Percentiles rank a stretch among this genome's conserved stretches.
phyloP scores from a whole-genome alignment of 2,329 filamentous ascomycete species.

The Alternaria solani region DNA sequence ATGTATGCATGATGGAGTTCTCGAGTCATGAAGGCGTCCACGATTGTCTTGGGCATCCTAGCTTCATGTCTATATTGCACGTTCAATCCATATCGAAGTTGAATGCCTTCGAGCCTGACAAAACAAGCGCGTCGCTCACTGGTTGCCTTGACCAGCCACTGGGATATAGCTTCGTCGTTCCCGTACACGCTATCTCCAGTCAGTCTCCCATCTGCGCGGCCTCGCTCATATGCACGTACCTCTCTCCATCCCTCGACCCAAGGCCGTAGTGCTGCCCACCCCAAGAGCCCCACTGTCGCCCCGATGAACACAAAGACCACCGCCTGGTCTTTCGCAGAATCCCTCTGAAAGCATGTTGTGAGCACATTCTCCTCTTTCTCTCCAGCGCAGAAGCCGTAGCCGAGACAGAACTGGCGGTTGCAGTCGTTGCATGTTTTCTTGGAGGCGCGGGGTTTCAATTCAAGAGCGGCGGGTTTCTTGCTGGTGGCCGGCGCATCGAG shows the following conservation, averaged over 20 bases:
- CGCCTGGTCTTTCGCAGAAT: slow-evolving; percentile 72
- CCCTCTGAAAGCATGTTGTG: slow-evolving; percentile 72
- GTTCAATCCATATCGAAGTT: neutral
- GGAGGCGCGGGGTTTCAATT: slow-evolving; percentile 36
- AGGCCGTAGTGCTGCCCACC: slow-evolving; percentile 67
- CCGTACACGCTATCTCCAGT: slow-evolving; percentile 51
- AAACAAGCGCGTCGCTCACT: neutral
- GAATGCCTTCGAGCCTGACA: slow-evolving; percentile 4
- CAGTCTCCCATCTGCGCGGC: neutral
- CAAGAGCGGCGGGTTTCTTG: slow-evolving; percentile 33
- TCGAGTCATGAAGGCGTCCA: slow-evolving; percentile 30
- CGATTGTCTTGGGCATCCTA: slow-evolving; percentile 36
- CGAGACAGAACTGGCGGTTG: slow-evolving; percentile 71
- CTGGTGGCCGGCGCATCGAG: slow-evolving; percentile 58
- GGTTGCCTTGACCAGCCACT: slow-evolving; percentile 51
- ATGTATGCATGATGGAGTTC: slow-evolving; percentile 47
- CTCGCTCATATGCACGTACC: slow-evolving; percentile 46
- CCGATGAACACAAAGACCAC: slow-evolving; percentile 73
- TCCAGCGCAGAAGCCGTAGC: slow-evolving; percentile 68
- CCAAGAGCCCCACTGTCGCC: slow-evolving; percentile 66
- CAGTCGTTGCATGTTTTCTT: slow-evolving; percentile 69
- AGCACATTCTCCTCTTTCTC: slow-evolving; percentile 70
- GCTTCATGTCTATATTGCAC: slow-evolving; percentile 37
- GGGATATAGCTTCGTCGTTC: slow-evolving; percentile 62
- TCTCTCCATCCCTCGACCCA: slow-evolving; percentile 66